Conservation (phyloP, 164 flowering plant species). For the Berberis thunbergii region DNA sequence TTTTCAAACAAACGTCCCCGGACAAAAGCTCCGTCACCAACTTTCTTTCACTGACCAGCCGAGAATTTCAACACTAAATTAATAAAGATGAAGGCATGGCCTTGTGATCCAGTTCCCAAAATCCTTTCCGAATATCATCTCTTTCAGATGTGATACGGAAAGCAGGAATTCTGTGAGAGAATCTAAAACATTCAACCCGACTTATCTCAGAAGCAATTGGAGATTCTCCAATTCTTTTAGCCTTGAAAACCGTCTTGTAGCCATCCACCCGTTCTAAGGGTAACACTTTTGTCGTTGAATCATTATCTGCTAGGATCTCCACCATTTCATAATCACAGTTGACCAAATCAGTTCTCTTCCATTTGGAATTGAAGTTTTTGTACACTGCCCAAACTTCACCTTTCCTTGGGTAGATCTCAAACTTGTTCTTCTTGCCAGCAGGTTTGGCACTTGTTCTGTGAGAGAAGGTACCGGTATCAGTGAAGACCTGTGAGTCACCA, state of each 20-base stretch:
- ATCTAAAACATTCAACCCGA: constrained; percentile 21
- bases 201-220: constrained; percentile 16
- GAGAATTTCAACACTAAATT: background rate
- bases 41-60: too few species aligned
- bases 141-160: constrained; percentile 22
- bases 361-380: constrained; percentile 28
- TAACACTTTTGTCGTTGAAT: constrained; percentile 13
- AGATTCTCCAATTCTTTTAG: constrained; percentile 16
- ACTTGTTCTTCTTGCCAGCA: constrained; percentile 17
- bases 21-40: too few species aligned
- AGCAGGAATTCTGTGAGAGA: constrained; percentile 49
- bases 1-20: too few species aligned
- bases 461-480: constrained; percentile 28
- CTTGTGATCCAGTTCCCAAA: constrained; percentile 41
- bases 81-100: constrained; percentile 19
- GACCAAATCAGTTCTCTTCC: constrained; percentile 11
- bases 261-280: constrained; percentile 20
- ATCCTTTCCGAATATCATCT: constrained; percentile 18
- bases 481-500: constrained; percentile 3
- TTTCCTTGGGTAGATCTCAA: constrained; percentile 35
- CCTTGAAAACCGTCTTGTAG: constrained; percentile 21
- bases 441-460: constrained; percentile 26
- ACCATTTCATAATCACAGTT: constrained; percentile 35
- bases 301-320: constrained; percentile 25
- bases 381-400: constrained; percentile 74